A percentile compares a stretch with the other conserved stretches of the same genome.
These are phyloP conservation scores for Samsoniella hepiali DNA, from an alignment of 2,329 filamentous ascomycete species.

Conservation along the genomic window DNA sequence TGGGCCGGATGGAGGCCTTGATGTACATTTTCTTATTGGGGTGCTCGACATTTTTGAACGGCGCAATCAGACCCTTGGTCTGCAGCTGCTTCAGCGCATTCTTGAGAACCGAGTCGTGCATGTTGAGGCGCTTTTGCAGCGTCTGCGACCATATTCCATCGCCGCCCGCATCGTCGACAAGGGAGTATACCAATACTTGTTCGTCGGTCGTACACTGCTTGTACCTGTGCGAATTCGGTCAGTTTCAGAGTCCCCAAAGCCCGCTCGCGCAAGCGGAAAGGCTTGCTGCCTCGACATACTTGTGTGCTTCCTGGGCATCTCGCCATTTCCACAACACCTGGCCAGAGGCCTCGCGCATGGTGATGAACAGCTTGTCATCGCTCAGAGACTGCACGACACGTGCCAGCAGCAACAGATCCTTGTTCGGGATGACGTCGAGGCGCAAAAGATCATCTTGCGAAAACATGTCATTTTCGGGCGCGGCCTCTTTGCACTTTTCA, in stretches of 20 bases:
- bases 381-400: conserved; percentile 55
- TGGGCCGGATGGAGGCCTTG: conserved; percentile 77
- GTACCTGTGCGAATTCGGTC: conserved; percentile 42
- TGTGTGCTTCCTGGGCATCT: conserved; percentile 57
- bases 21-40: conserved; percentile 96
- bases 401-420: conserved; percentile 53
- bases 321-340: conserved; percentile 55
- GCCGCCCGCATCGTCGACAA: conserved; percentile 80
- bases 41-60: conserved; percentile 88
- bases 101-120: conserved; percentile 80
- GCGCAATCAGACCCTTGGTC: conserved; percentile 75
- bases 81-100: conserved; percentile 82
- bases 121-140: conserved; percentile 73
- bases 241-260: neutral
- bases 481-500: conserved; percentile 50
- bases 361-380: conserved; percentile 57
- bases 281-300: conserved; percentile 40
- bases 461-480: conserved; percentile 49
- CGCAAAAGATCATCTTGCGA: conserved; percentile 57
- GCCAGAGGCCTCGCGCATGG: conserved; percentile 40
- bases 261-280: neutral
- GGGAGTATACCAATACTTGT: conserved; percentile 76
- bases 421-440: conserved; percentile 55
- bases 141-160: conserved; percentile 90
- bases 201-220: conserved; percentile 66